Conservation (phyloP, 371 early-diverging fungal species). For the Mucor piriformis region DNA sequence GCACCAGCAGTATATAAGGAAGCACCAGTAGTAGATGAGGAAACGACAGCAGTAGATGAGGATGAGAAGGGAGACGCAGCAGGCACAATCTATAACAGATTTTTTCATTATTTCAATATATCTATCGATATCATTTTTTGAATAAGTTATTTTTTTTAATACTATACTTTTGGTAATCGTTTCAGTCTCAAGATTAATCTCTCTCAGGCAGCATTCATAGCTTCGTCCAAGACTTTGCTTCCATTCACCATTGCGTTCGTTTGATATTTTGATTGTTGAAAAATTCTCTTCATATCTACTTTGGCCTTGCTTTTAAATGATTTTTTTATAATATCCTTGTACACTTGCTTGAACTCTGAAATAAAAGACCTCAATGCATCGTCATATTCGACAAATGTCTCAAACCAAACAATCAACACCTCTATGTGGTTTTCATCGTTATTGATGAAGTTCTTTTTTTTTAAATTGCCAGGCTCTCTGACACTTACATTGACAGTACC, state of each 20-base stretch:
- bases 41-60: slow-evolving; percentile 7
- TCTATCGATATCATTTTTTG: slow-evolving; percentile 8
- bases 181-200: slow-evolving; percentile 18
- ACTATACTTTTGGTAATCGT: slow-evolving; percentile 17
- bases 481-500: slow-evolving; percentile 5
- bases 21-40: slow-evolving; percentile 4
- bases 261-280: slow-evolving; percentile 20
- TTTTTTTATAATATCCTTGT: slow-evolving; percentile 15
- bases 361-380: slow-evolving; percentile 16
- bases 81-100: slow-evolving; percentile 16
- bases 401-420: slow-evolving; percentile 16
- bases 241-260: slow-evolving; percentile 14
- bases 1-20: neutral
- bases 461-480: slow-evolving; percentile 2
- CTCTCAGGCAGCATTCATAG: slow-evolving; percentile 10
- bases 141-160: slow-evolving; percentile 17
- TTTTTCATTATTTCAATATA: slow-evolving; percentile 11
- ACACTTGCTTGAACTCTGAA: slow-evolving; percentile 21
- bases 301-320: slow-evolving; percentile 13
- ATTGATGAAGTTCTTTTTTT: slow-evolving; percentile 12
- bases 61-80: slow-evolving; percentile 11
- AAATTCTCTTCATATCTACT: slow-evolving; percentile 15
- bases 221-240: slow-evolving; percentile 15
- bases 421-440: slow-evolving; percentile 17
- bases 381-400: slow-evolving; percentile 16